Base-by-base conservation (phyloP, 2,329 filamentous ascomycete genomes). In the Neoarthrinium moseri region DNA sequence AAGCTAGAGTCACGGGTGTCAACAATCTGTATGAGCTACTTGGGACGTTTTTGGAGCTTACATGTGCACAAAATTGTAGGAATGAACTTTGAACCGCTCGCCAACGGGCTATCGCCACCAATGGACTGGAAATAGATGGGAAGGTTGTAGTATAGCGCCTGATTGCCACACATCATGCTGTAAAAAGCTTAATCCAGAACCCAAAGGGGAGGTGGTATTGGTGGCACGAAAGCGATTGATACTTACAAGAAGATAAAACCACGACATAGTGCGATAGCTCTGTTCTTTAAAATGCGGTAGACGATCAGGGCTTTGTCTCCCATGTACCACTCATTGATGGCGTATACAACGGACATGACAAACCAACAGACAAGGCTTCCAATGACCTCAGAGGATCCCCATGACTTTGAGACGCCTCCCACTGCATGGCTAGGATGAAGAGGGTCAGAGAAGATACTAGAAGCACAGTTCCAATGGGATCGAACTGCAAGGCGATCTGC, bases 101-200 rank as follows among this genome's bases (percentile, higher is more conserved):
- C 56, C 6, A 66, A 60, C 3, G 72, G 67, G 1, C 60, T 61
- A 5, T 63, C 56, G 21, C 58, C 58, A 34, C 65, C 55, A 27
- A 71, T 65, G 15, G 65, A 67, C 45, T 76, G 73, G 56, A 75
- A 77, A 67, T 74, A 78, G 30, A 75, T 62, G 13, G 74, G 72
- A 4, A 78, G 56, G 50, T 68, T 73, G 55, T 72, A 73, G 4
- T 66, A 56, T 24, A 51, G 22, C 8, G 49, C 18, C 18, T 20
- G 18, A 5, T 38, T 23, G 2, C 35, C 35, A 38, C 4, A 38
- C 4, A 38, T 38, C 35, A 38, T 38, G 4, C 35, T 38, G 22
- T 8, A 38, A 20, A 8, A 38, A 22, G 18, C 35, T 13, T 30
- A 11, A 21, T 27, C 30, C 33, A 62, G 33, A 61, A 56, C 13